Conservation (phyloP, 805 yeast species). For the Pichia pseudocactophila region DNA sequence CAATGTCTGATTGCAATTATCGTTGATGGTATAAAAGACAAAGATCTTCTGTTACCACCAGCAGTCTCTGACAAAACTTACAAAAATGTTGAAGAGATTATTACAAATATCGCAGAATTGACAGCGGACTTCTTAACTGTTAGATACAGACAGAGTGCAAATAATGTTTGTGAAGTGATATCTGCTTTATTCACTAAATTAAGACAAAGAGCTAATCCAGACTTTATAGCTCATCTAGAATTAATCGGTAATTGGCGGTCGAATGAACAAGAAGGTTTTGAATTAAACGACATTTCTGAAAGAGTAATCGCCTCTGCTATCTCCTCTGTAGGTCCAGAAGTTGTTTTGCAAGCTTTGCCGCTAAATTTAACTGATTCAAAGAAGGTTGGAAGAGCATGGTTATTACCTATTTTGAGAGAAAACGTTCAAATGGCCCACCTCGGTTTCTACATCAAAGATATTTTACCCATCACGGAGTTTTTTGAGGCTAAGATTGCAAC, state of each 20-base stretch:
- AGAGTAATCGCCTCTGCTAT: slow-evolving; percentile 72
- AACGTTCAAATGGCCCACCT: slow-evolving; percentile 66
- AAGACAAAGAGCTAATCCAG: slow-evolving; percentile 60
- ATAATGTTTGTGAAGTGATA: slow-evolving; percentile 62
- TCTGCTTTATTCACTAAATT: slow-evolving; percentile 55
- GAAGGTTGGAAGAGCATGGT: slow-evolving; percentile 88
- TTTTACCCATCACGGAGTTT: slow-evolving; percentile 56
- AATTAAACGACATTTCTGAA: slow-evolving; percentile 68
- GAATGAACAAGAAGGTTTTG: slow-evolving; percentile 59
- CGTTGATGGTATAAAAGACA: slow-evolving; percentile 57
- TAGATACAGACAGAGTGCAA: slow-evolving; percentile 67
- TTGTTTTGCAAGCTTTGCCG: slow-evolving; percentile 66
- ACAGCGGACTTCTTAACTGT: slow-evolving; percentile 54
- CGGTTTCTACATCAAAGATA: slow-evolving; percentile 48
- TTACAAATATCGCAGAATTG: slow-evolving; percentile 43
- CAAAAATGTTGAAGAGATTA: slow-evolving; percentile 47
- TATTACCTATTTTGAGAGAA: slow-evolving; percentile 84
- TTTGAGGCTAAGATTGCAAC: slow-evolving; percentile 41
- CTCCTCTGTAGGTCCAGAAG: slow-evolving; percentile 77
- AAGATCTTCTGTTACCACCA: slow-evolving; percentile 45
- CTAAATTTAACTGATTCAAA: slow-evolving; percentile 58
- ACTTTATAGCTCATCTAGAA: slow-evolving; percentile 54
- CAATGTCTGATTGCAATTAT: slow-evolving; percentile 79
- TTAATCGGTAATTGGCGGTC: slow-evolving; percentile 83
- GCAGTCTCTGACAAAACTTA: slow-evolving; percentile 39